Evolutionary conservation across 75 land plant genomes (phyloP).

Genomic region (Chamaecyparis obtusa): DNA sequence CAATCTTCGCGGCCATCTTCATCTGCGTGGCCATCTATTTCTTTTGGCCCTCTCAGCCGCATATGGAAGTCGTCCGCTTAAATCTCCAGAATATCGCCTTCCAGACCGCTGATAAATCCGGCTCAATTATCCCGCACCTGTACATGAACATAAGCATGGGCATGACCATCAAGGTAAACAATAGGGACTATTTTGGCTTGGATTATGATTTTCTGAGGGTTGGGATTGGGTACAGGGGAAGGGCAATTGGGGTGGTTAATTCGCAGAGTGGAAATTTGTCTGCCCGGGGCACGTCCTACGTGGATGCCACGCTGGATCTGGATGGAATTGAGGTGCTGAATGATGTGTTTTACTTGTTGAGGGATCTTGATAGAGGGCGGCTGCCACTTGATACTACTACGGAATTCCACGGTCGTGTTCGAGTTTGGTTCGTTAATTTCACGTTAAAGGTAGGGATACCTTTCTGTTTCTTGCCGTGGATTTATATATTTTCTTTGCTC

Average conservation of each 20-base stretch:
- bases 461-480: neutral
- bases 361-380: conserved; percentile 38
- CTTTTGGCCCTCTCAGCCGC: conserved; percentile 25
- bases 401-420: conserved; percentile 25
- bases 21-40: conserved; percentile 8
- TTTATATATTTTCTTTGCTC: too few relatives aligned
- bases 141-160: conserved; percentile 31
- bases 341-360: conserved; percentile 41
- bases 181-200: conserved; percentile 35
- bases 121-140: conserved; percentile 10
- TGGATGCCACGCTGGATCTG: conserved; percentile 43
- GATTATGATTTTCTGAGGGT: conserved; percentile 27
- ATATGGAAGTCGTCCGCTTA: conserved; percentile 23
- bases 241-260: conserved; percentile 26
- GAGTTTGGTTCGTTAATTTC: conserved; percentile 23
- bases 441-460: conserved; percentile 31
- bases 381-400: conserved; percentile 45
- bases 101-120: conserved; percentile 3
- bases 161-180: conserved; percentile 26
- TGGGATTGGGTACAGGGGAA: conserved; percentile 47
- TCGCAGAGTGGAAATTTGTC: conserved; percentile 36
- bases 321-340: conserved; percentile 43
- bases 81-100: conserved; percentile 26
- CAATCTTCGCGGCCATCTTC: neutral
- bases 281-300: conserved; percentile 29